Conservation (phyloP, 1,284 basidiomycete genomes). For the Apiotrichum mycotoxinovorans region DNA sequence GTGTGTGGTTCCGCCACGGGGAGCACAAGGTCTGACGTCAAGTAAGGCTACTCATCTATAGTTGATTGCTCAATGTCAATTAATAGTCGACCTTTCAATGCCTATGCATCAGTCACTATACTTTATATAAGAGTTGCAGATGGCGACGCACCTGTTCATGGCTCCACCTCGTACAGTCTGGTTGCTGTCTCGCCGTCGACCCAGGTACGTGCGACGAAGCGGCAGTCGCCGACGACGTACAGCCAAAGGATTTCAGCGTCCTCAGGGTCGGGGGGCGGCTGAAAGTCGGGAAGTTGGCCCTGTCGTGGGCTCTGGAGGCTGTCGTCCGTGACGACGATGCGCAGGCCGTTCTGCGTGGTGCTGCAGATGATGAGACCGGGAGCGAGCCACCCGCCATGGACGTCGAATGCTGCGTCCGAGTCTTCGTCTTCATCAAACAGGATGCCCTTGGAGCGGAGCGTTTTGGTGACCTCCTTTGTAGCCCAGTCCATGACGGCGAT, state of each 20-base stretch:
- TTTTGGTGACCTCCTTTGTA: not conserved
- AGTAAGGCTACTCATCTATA: no score
- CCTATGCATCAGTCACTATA: no score
- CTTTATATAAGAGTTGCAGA: no score
- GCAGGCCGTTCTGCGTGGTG: not conserved
- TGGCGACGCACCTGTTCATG: not conserved
- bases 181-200: not conserved
- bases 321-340: not conserved
- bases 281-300: not conserved
- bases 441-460: not conserved
- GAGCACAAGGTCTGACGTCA: no score
- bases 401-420: not conserved
- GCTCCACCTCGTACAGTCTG: not conserved
- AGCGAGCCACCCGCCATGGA: not conserved
- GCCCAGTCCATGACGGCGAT: not conserved
- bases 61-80: no score
- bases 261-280: not conserved
- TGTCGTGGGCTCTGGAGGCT: not conserved
- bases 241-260: not conserved
- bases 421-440: not conserved
- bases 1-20: slow-evolving; percentile 4
- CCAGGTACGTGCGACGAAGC: not conserved
- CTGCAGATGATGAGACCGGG: not conserved
- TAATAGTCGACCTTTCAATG: no score
- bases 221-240: not conserved